Evolutionary conservation across 305 asterid species (phyloP).

Genomic region (Solanum hybrid): DNA sequence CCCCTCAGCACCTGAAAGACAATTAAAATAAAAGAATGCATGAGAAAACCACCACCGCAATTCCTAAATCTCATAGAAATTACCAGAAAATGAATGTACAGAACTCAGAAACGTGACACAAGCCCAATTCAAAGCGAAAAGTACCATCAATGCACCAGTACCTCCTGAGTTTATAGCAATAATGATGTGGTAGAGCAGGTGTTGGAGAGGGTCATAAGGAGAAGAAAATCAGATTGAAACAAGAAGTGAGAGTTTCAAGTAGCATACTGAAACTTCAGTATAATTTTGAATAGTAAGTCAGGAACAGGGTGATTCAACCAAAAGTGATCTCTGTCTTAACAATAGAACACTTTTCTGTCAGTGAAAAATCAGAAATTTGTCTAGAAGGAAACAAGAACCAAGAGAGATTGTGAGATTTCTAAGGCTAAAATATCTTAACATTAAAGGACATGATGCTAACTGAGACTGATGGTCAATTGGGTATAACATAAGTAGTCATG

Average conservation of each 20-base stretch:
- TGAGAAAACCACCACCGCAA: not conserved
- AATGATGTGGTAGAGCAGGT: not conserved
- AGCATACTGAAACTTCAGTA: not conserved
- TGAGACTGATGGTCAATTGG: not conserved
- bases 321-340: not conserved
- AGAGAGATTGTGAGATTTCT: not conserved
- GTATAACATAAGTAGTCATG: not conserved
- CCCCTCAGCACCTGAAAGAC: slow-evolving; percentile 76
- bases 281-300: not conserved
- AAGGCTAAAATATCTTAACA: not conserved
- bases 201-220: not conserved
- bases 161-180: not conserved
- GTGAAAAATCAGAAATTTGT: not conserved
- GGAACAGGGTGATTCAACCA: slow-evolving; percentile 1
- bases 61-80: not conserved
- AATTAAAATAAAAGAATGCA: not conserved
- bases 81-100: not conserved
- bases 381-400: not conserved
- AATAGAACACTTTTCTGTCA: not conserved
- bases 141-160: not conserved
- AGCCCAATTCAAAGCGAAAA: not conserved
- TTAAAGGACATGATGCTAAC: not conserved
- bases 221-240: not conserved
- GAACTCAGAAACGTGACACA: not conserved
- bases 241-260: not conserved